Evolutionary conservation across 768 basidiomycete genomes (phyloP), one percentile per base, ranked within the genome.

Genomic region (Boletus subparvulus): DNA sequence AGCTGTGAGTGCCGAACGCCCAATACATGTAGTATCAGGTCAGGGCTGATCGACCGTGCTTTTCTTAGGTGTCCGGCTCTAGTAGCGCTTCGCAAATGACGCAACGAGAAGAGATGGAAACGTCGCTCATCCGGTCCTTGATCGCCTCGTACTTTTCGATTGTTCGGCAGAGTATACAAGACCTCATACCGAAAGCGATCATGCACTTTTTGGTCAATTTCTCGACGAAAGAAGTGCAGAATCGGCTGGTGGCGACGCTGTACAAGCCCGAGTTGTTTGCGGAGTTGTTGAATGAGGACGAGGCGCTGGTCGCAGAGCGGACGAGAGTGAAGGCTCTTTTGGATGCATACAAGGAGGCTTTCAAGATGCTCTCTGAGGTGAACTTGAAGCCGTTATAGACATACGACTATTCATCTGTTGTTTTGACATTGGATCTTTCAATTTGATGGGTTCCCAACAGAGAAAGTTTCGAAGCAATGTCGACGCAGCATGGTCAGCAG

Each of bases 141-240:
- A 98, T 99, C 68, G 83, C 87, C 28, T 94, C 93, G 13, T 99
- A 99, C 78, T 99, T 99, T 76, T 79, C 84, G 56, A 98, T 99
- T 68, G 90, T 95, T 24, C 88, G 97, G 42, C 95, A 98, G 73
- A 92, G 88, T 69, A 97, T 99, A 60, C 93, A 98, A 63, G 97
- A 99, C 72, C 81, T 98, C 54, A 84, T 99, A 19, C 97, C 97
- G 35, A 99, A 99, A 75, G 94, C 95, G 21, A 89, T 97, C 77
- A 98, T 98, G 96, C 96, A 98, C 76, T 84, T 94, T 64, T 82
- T 98, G 60, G 96, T 99, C 69, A 98, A 97, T 74, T 83, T 92
- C 68, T 95, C 95, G n/a, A 88, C 93, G 44, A 90, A 98, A 69
- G 90, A 94, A 17, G 93, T 99, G 26, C 97, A 98, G 74, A 97